A percentile compares a stretch with the other conserved stretches of the same genome.
These are phyloP conservation scores for Musa schizocarpa DNA, from an alignment of 176 grass and related monocot genomes.

Conservation along the genomic window DNA sequence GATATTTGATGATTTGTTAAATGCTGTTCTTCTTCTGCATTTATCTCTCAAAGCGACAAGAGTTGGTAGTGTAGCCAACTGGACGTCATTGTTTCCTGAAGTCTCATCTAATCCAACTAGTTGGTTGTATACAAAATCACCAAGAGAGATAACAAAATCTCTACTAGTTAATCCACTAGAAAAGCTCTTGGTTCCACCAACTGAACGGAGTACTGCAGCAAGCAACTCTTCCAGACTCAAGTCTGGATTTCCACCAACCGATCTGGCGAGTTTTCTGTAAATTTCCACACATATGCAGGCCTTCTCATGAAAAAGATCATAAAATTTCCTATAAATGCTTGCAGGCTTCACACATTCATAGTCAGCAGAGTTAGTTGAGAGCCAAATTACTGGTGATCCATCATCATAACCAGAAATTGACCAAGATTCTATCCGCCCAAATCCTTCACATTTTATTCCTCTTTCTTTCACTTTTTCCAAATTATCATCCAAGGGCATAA, in stretches of 20 bases:
- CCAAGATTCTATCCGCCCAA: constrained; percentile 97
- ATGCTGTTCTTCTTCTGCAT: constrained; percentile 57
- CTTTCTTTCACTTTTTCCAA: constrained; percentile 70
- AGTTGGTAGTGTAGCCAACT: constrained; percentile 50
- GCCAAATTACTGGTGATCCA: constrained; percentile 73
- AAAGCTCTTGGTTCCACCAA: constrained; percentile 45
- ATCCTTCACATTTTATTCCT: constrained; percentile 91
- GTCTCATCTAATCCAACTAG: constrained; percentile 73
- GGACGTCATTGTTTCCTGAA: constrained; percentile 41
- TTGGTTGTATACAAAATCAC: constrained; percentile 86
- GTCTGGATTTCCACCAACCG: constrained; percentile 68
- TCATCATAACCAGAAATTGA: constrained; percentile 98
- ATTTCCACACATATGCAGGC: constrained; percentile 87
- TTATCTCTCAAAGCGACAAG: constrained; percentile 80
- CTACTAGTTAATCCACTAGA: constrained; percentile 56
- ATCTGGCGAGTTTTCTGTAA: constrained; percentile 75
- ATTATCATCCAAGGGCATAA: constrained; percentile 93
- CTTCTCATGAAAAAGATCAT: constrained; percentile 80
- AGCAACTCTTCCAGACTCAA: constrained; percentile 74
- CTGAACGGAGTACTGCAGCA: constrained; percentile 82
- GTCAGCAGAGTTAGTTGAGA: constrained; percentile 86
- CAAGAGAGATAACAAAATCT: constrained; percentile 81
- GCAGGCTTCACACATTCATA: constrained; percentile 97
- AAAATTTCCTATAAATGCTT: constrained; percentile 72
- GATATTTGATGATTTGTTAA: constrained; percentile 18